These are phyloP conservation scores for Cutaneotrichosporon dermatis DNA, from an alignment of 1,284 basidiomycete species.

Conservation along the genomic window DNA sequence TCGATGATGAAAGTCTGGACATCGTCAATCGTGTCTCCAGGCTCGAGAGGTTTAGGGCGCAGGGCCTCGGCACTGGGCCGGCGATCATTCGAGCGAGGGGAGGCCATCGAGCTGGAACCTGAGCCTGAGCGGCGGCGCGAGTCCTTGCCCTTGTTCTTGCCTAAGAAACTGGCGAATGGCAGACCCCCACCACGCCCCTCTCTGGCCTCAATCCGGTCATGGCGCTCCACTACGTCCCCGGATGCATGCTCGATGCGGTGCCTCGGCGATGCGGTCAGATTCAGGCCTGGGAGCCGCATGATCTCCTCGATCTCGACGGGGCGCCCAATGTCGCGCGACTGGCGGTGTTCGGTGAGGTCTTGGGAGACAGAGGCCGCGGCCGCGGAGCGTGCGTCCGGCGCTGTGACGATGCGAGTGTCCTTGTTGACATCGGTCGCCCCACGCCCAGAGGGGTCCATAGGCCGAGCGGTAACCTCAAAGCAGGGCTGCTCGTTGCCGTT, in stretches of 20 bases:
- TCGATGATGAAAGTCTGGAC: conserved; percentile 1
- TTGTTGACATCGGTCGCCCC: background rate
- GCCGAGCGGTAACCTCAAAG: background rate
- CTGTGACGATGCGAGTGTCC: background rate
- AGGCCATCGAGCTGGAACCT: background rate
- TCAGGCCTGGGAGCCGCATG: background rate
- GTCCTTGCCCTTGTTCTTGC: background rate
- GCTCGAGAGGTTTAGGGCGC: background rate
- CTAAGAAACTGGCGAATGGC: no score
- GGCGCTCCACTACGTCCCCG: background rate
- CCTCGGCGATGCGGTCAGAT: background rate
- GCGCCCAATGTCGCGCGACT: background rate
- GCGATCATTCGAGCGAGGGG: background rate
- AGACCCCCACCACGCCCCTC: background rate
- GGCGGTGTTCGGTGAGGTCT: background rate
- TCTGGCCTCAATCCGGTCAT: background rate
- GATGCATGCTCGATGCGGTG: background rate
- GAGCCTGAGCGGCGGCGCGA: background rate
- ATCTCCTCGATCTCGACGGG: background rate
- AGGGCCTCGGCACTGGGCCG: background rate
- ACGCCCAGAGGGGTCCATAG: no score
- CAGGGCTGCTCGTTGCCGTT: background rate
- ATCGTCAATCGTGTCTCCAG: background rate
- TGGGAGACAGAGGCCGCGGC: background rate
- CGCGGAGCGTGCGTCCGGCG: background rate